Conservation (phyloP, 257 asterid genomes). For the Fraxinus quadrangulata region DNA sequence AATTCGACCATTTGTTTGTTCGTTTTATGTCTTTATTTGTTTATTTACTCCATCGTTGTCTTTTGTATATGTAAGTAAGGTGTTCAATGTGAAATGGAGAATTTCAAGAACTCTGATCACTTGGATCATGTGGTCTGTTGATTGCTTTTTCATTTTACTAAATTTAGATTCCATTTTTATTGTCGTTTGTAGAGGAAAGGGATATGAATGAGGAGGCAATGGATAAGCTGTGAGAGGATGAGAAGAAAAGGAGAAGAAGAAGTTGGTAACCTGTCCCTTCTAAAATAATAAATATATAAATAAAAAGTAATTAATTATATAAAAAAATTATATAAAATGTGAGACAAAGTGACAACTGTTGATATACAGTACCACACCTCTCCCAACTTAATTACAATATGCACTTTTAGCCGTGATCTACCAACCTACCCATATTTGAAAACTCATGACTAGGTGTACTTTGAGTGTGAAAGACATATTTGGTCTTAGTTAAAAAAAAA, state of each 20-base stretch:
- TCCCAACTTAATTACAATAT: too few species aligned
- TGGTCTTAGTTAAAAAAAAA: too few species aligned
- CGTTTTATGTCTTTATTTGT: background rate
- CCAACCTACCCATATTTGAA: slow-evolving; percentile 40
- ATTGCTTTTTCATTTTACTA: slow-evolving; percentile 24
- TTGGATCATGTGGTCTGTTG: slow-evolving; percentile 20
- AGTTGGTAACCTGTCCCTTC: slow-evolving; percentile 50
- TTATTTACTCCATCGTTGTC: slow-evolving; percentile 3
- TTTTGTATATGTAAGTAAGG: background rate
- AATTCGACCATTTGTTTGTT: background rate
- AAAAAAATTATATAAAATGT: slow-evolving; percentile 12
- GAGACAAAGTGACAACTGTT: slow-evolving; percentile 32
- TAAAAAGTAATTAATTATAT: background rate
- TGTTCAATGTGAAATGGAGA: slow-evolving; percentile 30
- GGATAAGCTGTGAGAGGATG: slow-evolving; percentile 78
- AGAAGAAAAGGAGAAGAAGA: slow-evolving; percentile 43
- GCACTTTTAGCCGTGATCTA: slow-evolving; percentile 46
- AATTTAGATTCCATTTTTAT: slow-evolving; percentile 27
- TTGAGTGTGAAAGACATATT: too few species aligned
- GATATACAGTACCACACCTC: too few species aligned
- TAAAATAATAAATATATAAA: too few species aligned
- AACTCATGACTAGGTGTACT: background rate
- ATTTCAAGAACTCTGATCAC: slow-evolving; percentile 13
- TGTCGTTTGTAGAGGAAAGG: slow-evolving; percentile 38
- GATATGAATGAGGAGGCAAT: slow-evolving; percentile 36